Evolutionary conservation across 768 basidiomycete genomes (phyloP).

Genomic region (Serendipita vermifera): DNA sequence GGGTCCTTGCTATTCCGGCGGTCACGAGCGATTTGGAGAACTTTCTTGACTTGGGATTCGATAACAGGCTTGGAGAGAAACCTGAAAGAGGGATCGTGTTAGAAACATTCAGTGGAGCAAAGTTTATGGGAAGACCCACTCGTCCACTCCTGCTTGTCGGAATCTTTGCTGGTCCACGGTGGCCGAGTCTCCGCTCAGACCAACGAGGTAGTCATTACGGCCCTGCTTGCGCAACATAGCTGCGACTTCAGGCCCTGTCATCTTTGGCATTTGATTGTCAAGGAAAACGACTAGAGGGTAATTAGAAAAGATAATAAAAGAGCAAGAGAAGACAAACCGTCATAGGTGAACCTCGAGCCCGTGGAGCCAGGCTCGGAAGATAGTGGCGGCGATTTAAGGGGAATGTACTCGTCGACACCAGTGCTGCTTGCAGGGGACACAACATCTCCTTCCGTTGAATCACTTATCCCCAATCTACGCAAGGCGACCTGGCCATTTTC

Average conservation of each 20-base stretch:
- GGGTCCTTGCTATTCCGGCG: neutral
- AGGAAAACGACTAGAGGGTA: neutral
- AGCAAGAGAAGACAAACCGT: neutral
- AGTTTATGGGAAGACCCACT: neutral
- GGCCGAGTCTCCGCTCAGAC: neutral
- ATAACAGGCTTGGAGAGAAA: neutral
- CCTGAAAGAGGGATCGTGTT: neutral
- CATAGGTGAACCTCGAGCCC: too few species aligned
- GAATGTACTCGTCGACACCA: too few species aligned
- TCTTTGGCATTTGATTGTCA: neutral
- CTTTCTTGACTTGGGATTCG: neutral
- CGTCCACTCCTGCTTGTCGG: neutral
- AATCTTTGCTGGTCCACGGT: neutral
- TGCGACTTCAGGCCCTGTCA: neutral
- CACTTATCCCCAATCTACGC: constrained; percentile 11
- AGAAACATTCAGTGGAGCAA: neutral
- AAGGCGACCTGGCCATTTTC: constrained; percentile 21
- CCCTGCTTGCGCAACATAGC: neutral
- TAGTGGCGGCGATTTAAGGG: too few species aligned
- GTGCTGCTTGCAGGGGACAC: too few species aligned
- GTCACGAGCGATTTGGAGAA: neutral
- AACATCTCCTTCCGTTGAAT: neutral
- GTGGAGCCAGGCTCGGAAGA: too few species aligned
- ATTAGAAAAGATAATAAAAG: neutral
- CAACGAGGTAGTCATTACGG: neutral